Evolutionary conservation across 2,329 filamentous ascomycete species (phyloP), one percentile per base, ranked within the genome.

Genomic region (Penicillium sp.): DNA sequence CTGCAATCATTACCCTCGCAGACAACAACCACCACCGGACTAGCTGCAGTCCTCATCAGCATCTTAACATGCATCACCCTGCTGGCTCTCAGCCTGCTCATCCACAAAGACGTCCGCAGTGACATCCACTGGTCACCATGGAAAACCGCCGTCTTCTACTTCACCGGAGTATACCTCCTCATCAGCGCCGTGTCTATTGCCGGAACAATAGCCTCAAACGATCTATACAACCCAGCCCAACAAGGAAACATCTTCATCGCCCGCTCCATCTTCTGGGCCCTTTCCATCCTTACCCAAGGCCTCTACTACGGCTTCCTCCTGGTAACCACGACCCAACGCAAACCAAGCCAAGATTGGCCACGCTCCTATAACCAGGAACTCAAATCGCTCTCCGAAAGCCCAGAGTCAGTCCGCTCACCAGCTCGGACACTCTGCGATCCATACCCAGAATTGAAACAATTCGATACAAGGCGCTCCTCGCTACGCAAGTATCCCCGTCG

Each of bases 201-300:
- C 24, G 77, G 72, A 15, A 68, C 65, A 28, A 72, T 75, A 57
- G 66, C 69, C 42, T 69, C 62, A 59, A 68, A 67, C 53, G 22
- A 62, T 59, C 59, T 66, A 22, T 53, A 63, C 24, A 61, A 67
- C 57, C 35, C 42, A 24, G 19, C 9, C 4, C 22, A 22, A 6
- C 28, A 50, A 17, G 12, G 51, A 35, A 47, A 65, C 1, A 54
- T 73, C 17, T 68, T 79, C 42, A 68, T 76, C 35, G 72, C 72
- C 22, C 77, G 80, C 45, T 77, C 78, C 58, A 70, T 75, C 10
- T 62, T 76, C 40, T 78, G 75, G 75, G 68, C 69, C 3, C 55
- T 75, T 3, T 76, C 76, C 2, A 64, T 77, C 10, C 69, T 78
- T 12, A 54, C 60, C 3, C 72, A 79, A 56, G 71, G 72, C 15